These are phyloP conservation scores for Prunus padus DNA, from an alignment of 306 rosid species.

Conservation along the genomic window DNA sequence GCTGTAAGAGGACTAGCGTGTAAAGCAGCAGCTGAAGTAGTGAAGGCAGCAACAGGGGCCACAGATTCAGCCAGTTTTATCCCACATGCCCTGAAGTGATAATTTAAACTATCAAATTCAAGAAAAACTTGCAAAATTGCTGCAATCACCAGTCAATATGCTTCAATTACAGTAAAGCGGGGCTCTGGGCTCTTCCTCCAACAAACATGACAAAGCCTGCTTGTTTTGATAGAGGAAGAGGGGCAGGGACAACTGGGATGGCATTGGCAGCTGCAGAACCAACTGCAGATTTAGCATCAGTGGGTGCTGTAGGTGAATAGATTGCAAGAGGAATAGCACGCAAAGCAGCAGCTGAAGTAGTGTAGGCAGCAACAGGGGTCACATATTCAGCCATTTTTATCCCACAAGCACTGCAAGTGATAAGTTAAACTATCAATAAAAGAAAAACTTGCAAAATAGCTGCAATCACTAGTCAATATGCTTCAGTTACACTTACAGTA, in stretches of 20 bases:
- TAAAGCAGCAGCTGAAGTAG: slow-evolving; percentile 8
- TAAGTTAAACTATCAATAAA: slow-evolving; percentile 9
- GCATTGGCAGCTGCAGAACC: neutral
- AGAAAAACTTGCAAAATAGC: slow-evolving; percentile 6
- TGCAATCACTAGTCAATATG: neutral
- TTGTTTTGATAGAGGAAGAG: slow-evolving; percentile 15
- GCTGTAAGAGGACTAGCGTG: neutral
- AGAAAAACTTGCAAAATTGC: slow-evolving; percentile 4
- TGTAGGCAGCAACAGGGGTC: slow-evolving; percentile 20
- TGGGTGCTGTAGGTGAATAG: too few species aligned
- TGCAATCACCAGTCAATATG: neutral
- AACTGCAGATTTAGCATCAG: too few species aligned
- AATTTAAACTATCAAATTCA: slow-evolving; percentile 12
- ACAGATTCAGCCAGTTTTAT: slow-evolving; percentile 43
- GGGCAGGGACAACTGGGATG: slow-evolving; percentile 12
- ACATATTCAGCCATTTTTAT: slow-evolving; percentile 41
- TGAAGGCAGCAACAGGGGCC: slow-evolving; percentile 20
- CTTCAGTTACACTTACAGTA: slow-evolving; percentile 3
- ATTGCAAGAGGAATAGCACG: neutral
- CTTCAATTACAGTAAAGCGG: neutral
- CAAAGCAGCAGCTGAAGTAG: slow-evolving; percentile 11
- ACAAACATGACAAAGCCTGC: slow-evolving; percentile 19
- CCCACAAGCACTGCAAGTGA: slow-evolving; percentile 37
- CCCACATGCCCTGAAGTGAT: slow-evolving; percentile 37
- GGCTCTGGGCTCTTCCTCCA: slow-evolving; percentile 3